Base-by-base conservation (phyloP, 192 early-diverging fungal species). In the Phlyctochytrium planicorne region DNA sequence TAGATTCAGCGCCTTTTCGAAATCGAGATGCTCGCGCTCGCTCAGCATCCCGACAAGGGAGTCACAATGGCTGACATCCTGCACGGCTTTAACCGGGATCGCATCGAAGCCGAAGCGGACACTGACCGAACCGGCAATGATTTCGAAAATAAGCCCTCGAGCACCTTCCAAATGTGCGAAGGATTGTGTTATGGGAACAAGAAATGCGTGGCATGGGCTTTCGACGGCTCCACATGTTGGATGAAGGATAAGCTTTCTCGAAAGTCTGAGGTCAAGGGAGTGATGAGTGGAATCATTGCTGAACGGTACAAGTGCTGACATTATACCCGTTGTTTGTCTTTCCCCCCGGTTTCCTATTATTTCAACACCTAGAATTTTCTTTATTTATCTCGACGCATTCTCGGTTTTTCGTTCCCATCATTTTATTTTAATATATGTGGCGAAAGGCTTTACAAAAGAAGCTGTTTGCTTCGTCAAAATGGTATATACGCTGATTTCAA, bases 231-330 rank as follows among this genome's bases (percentile, higher is more conserved):
- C 12, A 59, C 53, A 34, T 67, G 66, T 60, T 67, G 66, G 66
- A 35, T 67, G 66, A 67, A 67, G 35, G 57, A 36, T 52, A 37
- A 35, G 32, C 53, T 56, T 29, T 36, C 55, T 32, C 55, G 53
- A 0, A 59, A 59, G 56, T 53, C 53, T 17, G 57, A 60, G 66
- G 36, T 35, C 31, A 34, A 24, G 23, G 66, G 66, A 12, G 66
- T 24, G 6, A 17, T 29, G 57, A 67, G 66, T 60, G 66, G 66
- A 6, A 56, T 67, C 2, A 29, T 67, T 6, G 53, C 56, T 30
- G 30, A 36, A 2, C 2, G 56, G 32, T 67, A 40, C 40, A 3
- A 3, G 30, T 67, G 66, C 56, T 10, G 52, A 30, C 17, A 33
- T 30, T n/a, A 52, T 17, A 23, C 20, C 20, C 24, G n/a, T n/a